A percentile compares a stretch with the other conserved stretches of the same genome.
Conservation (phyloP, 2,329 filamentous ascomycete species). For the Rhinocladiella similis region DNA sequence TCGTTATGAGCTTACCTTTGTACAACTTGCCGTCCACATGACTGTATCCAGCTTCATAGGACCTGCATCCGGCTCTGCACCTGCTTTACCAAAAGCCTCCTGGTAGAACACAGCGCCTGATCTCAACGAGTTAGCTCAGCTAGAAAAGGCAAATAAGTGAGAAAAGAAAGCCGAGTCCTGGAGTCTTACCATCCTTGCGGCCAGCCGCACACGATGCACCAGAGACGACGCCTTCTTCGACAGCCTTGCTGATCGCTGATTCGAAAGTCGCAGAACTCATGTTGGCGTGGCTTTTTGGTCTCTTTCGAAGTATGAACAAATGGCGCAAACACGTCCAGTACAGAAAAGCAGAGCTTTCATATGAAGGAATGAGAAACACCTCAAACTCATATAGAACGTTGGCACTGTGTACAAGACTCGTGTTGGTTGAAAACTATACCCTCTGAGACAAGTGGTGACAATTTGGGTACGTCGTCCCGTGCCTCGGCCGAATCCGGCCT, state of each 20-base stretch:
- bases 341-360: too few relatives aligned
- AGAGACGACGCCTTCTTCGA: background rate
- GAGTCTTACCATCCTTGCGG: slow-evolving; percentile 3
- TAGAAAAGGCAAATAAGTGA: too few relatives aligned
- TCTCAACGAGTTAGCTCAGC: background rate
- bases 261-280: background rate
- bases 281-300: background rate
- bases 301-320: too few relatives aligned
- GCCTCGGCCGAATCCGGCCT: too few relatives aligned
- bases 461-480: too few relatives aligned
- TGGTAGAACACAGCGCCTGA: background rate
- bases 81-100: background rate
- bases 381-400: too few relatives aligned
- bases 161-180: background rate
- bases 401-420: too few relatives aligned
- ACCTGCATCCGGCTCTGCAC: background rate
- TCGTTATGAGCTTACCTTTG: background rate
- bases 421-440: too few relatives aligned
- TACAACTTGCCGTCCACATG: slow-evolving; percentile 1
- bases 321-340: too few relatives aligned
- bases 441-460: too few relatives aligned
- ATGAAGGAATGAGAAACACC: too few relatives aligned
- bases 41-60: slow-evolving; percentile 1
- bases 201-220: slow-evolving; percentile 2
- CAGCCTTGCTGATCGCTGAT: background rate